These are phyloP conservation scores for Coelastrella sp. DNA, from an alignment of 139 green algal genomes.

Conservation along the genomic window DNA sequence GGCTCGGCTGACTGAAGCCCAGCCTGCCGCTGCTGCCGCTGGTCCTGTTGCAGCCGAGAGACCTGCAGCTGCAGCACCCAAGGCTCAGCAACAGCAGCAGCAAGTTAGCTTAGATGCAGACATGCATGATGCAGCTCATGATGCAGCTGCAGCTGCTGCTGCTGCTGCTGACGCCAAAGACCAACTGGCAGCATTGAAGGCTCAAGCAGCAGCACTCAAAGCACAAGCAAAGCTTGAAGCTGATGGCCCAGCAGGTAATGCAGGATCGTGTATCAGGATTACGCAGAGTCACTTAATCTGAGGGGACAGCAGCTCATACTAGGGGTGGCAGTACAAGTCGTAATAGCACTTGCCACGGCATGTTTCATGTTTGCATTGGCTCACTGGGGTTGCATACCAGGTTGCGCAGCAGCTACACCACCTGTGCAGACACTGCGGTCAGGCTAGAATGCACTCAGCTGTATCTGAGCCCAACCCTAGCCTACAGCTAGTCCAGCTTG, in stretches of 20 bases:
- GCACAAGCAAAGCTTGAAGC: conserved; percentile 21
- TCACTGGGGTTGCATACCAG: too few relatives aligned
- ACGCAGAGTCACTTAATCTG: too few relatives aligned
- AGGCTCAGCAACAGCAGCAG: conserved; percentile 13
- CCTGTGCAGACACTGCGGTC: too few relatives aligned
- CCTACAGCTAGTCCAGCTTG: too few relatives aligned
- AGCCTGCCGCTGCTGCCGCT: conserved; percentile 1
- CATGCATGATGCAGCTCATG: neutral
- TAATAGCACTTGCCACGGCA: too few relatives aligned
- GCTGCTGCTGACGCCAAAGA: conserved; percentile 12
- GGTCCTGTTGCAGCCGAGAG: neutral
- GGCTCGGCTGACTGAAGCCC: neutral
- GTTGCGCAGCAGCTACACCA: too few relatives aligned
- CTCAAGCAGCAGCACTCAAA: conserved; percentile 20
- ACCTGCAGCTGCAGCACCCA: conserved; percentile 19
- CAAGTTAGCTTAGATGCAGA: neutral
- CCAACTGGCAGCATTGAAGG: neutral
- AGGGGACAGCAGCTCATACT: too few relatives aligned
- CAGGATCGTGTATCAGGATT: neutral
- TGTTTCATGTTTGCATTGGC: too few relatives aligned
- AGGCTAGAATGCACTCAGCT: too few relatives aligned
- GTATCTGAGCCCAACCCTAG: too few relatives aligned
- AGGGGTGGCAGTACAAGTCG: too few relatives aligned
- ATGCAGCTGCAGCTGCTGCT: neutral
- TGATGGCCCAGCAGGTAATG: neutral